Conservation (phyloP, 1,284 basidiomycete species). For the Neonothopanus nambi region DNA sequence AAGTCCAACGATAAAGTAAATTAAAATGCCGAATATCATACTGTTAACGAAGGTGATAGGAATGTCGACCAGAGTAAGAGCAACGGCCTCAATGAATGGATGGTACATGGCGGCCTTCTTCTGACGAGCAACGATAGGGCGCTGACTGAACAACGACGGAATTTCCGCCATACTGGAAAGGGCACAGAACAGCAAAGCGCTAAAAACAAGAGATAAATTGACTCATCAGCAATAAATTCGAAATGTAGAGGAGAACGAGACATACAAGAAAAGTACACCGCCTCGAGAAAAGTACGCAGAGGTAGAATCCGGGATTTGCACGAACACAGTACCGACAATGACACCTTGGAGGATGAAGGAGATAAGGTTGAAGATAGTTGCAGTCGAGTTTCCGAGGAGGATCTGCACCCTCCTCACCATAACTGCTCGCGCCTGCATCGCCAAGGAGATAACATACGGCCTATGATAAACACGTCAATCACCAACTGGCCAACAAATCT, state of each 20-base stretch:
- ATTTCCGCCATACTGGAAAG: slow-evolving; percentile 72
- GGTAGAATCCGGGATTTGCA: slow-evolving; percentile 61
- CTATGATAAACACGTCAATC: too few species aligned
- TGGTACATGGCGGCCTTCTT: slow-evolving; percentile 63
- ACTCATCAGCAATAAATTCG: background rate
- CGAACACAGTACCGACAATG: slow-evolving; percentile 79
- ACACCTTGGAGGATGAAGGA: slow-evolving; percentile 64
- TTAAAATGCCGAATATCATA: slow-evolving; percentile 50
- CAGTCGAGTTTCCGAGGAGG: slow-evolving; percentile 52
- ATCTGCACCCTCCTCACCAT: slow-evolving; percentile 71
- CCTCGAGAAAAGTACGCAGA: slow-evolving; percentile 78
- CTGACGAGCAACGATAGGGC: slow-evolving; percentile 70
- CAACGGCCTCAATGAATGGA: slow-evolving; percentile 65
- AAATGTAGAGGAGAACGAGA: slow-evolving; percentile 7
- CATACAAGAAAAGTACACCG: slow-evolving; percentile 73
- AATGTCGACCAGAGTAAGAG: slow-evolving; percentile 70
- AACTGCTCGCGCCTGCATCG: slow-evolving; percentile 67
- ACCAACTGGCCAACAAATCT: background rate
- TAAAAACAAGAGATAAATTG: too few species aligned
- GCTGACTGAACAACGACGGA: slow-evolving; percentile 68
- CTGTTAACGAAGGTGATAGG: slow-evolving; percentile 61
- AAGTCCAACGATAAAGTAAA: slow-evolving; percentile 70
- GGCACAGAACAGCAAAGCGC: slow-evolving; percentile 54
- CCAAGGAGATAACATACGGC: slow-evolving; percentile 50
- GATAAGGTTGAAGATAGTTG: slow-evolving; percentile 39